Evolutionary conservation across 345 rosid species (phyloP).

Genomic region (Sonneratia alba): DNA sequence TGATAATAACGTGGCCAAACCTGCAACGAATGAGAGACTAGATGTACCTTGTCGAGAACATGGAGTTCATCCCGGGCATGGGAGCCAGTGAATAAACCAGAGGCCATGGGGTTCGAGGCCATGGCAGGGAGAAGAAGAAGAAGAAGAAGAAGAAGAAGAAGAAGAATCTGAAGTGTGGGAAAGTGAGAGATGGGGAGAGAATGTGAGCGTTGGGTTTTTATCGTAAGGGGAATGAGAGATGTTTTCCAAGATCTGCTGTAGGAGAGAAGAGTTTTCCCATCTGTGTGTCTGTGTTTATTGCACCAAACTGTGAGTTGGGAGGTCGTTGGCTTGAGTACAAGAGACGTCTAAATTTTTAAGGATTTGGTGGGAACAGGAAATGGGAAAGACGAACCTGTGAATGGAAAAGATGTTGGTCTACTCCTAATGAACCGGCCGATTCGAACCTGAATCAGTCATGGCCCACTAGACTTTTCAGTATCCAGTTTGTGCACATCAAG

Average conservation of each 20-base stretch:
- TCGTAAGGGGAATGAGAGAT: constrained; percentile 1
- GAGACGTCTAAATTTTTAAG: constrained; percentile 29
- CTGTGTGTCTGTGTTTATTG: constrained; percentile 6
- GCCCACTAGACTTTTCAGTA: no score
- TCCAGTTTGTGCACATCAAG: no score
- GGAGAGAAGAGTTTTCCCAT: background rate
- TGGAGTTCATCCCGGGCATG: constrained; percentile 22
- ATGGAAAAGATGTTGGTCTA: no score
- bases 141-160: no score
- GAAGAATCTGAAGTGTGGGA: constrained; percentile 3
- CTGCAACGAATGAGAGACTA: background rate
- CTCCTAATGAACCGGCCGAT: no score
- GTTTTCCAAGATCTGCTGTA: no score
- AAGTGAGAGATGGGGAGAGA: constrained; percentile 12
- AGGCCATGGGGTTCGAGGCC: constrained; percentile 53
- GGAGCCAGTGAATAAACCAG: constrained; percentile 27
- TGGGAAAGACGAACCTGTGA: background rate
- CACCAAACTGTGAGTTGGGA: constrained; percentile 85
- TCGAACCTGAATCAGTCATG: no score
- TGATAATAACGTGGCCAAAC: background rate
- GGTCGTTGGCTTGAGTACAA: constrained; percentile 58
- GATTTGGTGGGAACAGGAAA: constrained; percentile 6
- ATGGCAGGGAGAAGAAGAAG: background rate
- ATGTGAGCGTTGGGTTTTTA: constrained; percentile 3
- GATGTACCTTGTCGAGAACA: constrained; percentile 6